Evolutionary conservation across 2,329 filamentous ascomycete genomes (phyloP).

Genomic region (Fonsecaea pugnacius): DNA sequence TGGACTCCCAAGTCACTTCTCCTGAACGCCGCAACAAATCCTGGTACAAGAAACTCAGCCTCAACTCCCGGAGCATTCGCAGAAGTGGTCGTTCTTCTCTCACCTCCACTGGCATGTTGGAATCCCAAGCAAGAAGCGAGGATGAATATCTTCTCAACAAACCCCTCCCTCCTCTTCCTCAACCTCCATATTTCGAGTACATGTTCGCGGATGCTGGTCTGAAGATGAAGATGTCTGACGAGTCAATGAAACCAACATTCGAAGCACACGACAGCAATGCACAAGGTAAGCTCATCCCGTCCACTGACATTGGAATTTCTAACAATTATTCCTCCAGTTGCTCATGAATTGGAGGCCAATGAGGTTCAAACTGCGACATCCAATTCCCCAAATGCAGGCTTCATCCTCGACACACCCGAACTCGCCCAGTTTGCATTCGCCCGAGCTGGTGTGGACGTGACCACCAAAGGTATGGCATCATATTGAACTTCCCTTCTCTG

Average conservation of each 20-base stretch:
- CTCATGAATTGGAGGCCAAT: neutral
- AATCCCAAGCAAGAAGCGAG: constrained; percentile 8
- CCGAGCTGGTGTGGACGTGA: constrained; percentile 21
- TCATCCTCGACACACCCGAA: constrained; percentile 16
- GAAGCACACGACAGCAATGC: constrained; percentile 4
- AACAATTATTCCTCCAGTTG: neutral
- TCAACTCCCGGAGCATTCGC: constrained; percentile 2
- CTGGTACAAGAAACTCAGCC: constrained; percentile 23
- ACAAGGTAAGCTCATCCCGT: neutral
- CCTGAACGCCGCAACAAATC: constrained; percentile 9
- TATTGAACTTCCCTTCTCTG: neutral
- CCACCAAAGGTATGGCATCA: constrained; percentile 15
- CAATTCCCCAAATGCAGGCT: constrained; percentile 1
- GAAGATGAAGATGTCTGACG: constrained; percentile 1
- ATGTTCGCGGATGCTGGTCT: constrained; percentile 26
- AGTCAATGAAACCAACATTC: constrained; percentile 1
- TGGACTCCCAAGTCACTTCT: neutral
- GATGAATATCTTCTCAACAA: constrained; percentile 31
- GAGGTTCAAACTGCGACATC: neutral
- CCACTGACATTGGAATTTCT: neutral
- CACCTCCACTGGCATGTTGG: neutral
- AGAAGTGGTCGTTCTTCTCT: constrained; percentile 8
- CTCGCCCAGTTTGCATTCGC: constrained; percentile 22
- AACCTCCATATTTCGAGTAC: constrained; percentile 25
- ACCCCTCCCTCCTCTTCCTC: constrained; percentile 28